Conservation (phyloP, 2,329 filamentous ascomycete species). For the Davidsoniella virescens region DNA sequence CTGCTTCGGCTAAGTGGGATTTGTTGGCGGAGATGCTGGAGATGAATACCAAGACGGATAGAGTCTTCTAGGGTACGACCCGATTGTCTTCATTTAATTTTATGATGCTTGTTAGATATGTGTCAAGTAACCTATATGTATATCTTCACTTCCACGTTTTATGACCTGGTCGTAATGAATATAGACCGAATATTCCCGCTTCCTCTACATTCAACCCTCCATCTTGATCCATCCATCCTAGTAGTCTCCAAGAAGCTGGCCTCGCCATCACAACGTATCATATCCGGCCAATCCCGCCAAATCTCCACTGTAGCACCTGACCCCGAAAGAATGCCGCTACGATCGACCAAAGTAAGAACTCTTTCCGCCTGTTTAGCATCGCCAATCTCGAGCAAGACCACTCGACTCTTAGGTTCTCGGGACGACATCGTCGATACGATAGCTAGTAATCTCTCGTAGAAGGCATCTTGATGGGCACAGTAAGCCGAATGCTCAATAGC, state of each 20-base stretch:
- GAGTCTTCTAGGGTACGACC: constrained; percentile 17
- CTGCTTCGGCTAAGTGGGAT: constrained; percentile 51
- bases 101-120: too few species aligned
- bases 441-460: constrained; percentile 50
- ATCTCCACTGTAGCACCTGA: constrained; percentile 36
- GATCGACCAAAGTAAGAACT: constrained; percentile 28
- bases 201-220: constrained; percentile 6
- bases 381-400: constrained; percentile 55
- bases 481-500: constrained; percentile 18
- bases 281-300: constrained; percentile 53
- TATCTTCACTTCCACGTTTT: neutral
- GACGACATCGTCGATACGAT: constrained; percentile 28
- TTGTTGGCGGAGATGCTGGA: constrained; percentile 68
- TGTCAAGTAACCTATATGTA: neutral
- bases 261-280: neutral
- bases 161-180: constrained; percentile 7
- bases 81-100: neutral
- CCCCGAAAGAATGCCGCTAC: constrained; percentile 12
- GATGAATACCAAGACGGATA: constrained; percentile 18
- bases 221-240: neutral
- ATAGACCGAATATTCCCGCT: constrained; percentile 11
- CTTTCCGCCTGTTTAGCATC: constrained; percentile 50
- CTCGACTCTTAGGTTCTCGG: constrained; percentile 24
- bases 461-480: constrained; percentile 33
- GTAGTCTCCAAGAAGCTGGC: neutral